phyloP scores from a whole-genome alignment of 768 basidiomycete genomes.

The Neoboletus magnificus region DNA sequence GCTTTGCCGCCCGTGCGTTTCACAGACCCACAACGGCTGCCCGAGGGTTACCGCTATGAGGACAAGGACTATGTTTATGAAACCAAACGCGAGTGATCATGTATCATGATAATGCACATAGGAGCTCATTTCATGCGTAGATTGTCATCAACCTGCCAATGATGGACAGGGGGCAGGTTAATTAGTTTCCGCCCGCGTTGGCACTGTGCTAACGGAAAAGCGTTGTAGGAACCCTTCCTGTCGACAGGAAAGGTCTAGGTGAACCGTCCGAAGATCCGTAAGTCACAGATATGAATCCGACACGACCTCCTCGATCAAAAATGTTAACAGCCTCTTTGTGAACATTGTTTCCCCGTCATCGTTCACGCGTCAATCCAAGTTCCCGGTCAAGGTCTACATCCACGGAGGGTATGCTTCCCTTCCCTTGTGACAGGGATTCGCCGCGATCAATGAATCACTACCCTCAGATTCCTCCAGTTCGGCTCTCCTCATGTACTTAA shows the following conservation, averaged over 20 bases:
- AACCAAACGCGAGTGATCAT: slow-evolving; percentile 43
- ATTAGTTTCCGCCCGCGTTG: neutral
- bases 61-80: slow-evolving; percentile 60
- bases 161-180: slow-evolving; percentile 62
- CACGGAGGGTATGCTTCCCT: slow-evolving; percentile 61
- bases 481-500: slow-evolving; percentile 65
- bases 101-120: neutral
- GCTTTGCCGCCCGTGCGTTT: slow-evolving; percentile 65
- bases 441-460: neutral
- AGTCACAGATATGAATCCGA: neutral
- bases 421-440: neutral
- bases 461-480: slow-evolving; percentile 66
- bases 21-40: slow-evolving; percentile 57
- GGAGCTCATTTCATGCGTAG: slow-evolving; percentile 29
- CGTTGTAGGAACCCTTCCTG: slow-evolving; percentile 40
- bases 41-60: slow-evolving; percentile 52
- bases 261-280: slow-evolving; percentile 71
- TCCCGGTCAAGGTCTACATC: slow-evolving; percentile 72
- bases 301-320: neutral
- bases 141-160: slow-evolving; percentile 58
- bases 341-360: slow-evolving; percentile 60
- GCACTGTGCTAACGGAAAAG: neutral
- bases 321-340: slow-evolving; percentile 49
- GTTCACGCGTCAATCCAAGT: slow-evolving; percentile 37
- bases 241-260: slow-evolving; percentile 65